Percentiles rank a stretch among this genome's conserved stretches.
Conservation (phyloP, 2,329 filamentous ascomycete species). For the Ilyonectria mors-panacis region DNA sequence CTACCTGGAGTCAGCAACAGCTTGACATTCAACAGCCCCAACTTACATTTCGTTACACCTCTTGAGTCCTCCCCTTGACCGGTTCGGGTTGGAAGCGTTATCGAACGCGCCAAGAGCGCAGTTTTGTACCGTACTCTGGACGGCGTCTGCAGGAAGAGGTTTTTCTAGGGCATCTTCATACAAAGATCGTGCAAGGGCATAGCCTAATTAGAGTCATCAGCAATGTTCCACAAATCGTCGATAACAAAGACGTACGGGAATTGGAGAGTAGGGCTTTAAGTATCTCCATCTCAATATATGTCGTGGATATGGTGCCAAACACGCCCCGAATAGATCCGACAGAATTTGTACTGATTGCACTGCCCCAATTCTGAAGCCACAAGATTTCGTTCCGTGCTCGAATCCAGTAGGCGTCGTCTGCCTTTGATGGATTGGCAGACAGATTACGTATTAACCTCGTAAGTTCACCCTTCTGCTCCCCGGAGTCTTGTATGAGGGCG, state of each 20-base stretch:
- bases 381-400: conserved; percentile 74
- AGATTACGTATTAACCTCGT: conserved; percentile 71
- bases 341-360: conserved; percentile 51
- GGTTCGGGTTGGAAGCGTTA: conserved; percentile 86
- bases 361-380: conserved; percentile 83
- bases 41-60: conserved; percentile 82
- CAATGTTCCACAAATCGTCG: not conserved
- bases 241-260: conserved; percentile 65
- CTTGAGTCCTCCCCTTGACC: conserved; percentile 81
- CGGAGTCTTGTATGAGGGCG: conserved; percentile 72
- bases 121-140: conserved; percentile 74
- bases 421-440: conserved; percentile 64
- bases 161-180: conserved; percentile 67
- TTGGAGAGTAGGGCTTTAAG: conserved; percentile 77
- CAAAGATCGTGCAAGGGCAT: conserved; percentile 73
- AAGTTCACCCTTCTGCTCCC: conserved; percentile 75
- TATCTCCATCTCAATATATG: conserved; percentile 78
- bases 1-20: conserved; percentile 57
- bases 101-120: conserved; percentile 82
- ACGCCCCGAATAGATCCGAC: conserved; percentile 70
- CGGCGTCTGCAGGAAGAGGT: conserved; percentile 63
- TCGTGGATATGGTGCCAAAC: conserved; percentile 71
- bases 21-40: not conserved
- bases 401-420: conserved; percentile 76
- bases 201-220: conserved; percentile 61